Conservation (phyloP, 176 grass and related monocot species). For the Metroxylon sagu region DNA sequence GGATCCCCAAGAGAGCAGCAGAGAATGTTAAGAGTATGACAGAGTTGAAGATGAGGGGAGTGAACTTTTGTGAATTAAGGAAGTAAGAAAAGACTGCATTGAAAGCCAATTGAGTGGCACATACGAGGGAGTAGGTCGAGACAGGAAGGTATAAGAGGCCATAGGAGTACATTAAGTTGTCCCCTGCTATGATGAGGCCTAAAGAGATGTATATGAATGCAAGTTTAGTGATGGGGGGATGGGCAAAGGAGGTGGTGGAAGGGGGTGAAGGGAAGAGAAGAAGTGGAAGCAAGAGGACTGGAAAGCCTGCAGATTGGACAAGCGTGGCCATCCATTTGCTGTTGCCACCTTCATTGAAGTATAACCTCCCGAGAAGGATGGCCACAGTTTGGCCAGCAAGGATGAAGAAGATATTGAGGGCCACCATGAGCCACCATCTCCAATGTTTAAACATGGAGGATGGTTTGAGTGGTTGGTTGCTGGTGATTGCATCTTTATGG, state of each 20-base stretch:
- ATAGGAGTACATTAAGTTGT: slow-evolving; percentile 89
- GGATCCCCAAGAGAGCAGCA: slow-evolving; percentile 45
- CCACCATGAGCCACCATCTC: slow-evolving; percentile 40
- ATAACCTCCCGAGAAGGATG: not conserved
- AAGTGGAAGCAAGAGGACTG: slow-evolving; percentile 5
- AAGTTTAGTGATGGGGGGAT: slow-evolving; percentile 18
- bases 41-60: slow-evolving; percentile 66
- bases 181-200: slow-evolving; percentile 36
- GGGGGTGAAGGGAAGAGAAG: not conserved
- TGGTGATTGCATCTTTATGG: no score
- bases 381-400: slow-evolving; percentile 18
- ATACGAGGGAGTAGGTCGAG: slow-evolving; percentile 76
- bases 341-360: slow-evolving; percentile 17
- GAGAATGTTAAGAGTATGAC: slow-evolving; percentile 70
- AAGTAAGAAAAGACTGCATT: slow-evolving; percentile 69
- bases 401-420: slow-evolving; percentile 11
- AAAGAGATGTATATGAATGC: slow-evolving; percentile 31
- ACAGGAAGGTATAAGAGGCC: slow-evolving; percentile 71
- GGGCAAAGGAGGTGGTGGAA: not conserved
- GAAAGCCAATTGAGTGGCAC: slow-evolving; percentile 65
- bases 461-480: no score
- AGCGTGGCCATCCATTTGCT: slow-evolving; percentile 27
- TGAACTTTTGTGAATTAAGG: slow-evolving; percentile 67
- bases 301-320: slow-evolving; percentile 10
- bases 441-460: slow-evolving; percentile 1